These are phyloP conservation scores for Aleurites moluccanus DNA, from an alignment of 441 rosid species.

Conservation along the genomic window DNA sequence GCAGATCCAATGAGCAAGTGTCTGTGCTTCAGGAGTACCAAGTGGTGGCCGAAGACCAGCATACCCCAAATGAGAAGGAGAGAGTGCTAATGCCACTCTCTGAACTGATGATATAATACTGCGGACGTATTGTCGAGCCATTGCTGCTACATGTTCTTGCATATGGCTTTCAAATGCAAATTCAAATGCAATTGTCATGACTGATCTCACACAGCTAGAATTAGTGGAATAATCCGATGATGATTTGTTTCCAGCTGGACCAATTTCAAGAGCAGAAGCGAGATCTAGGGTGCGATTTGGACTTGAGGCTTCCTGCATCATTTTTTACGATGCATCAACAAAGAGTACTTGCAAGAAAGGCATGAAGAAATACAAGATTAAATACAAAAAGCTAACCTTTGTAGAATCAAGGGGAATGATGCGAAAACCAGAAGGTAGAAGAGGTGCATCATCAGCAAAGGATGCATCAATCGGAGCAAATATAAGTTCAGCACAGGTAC, in stretches of 20 bases:
- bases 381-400: constrained; percentile 51
- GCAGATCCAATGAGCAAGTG: constrained; percentile 98
- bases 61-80: constrained; percentile 85
- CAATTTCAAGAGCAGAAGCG: constrained; percentile 94
- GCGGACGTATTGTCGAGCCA: constrained; percentile 93
- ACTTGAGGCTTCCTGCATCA: constrained; percentile 81
- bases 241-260: constrained; percentile 72
- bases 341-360: constrained; percentile 15
- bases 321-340: constrained; percentile 7
- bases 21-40: constrained; percentile 98
- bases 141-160: constrained; percentile 95
- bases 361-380: not conserved
- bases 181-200: constrained; percentile 96
- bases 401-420: constrained; percentile 93
- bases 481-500: constrained; percentile 94
- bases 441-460: constrained; percentile 97
- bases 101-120: constrained; percentile 94
- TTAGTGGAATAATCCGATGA: constrained; percentile 54
- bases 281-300: constrained; percentile 98
- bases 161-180: constrained; percentile 95
- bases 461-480: constrained; percentile 98
- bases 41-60: constrained; percentile 84
- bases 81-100: constrained; percentile 94
- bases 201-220: constrained; percentile 77
- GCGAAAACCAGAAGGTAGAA: constrained; percentile 96